Evolutionary conservation across 2,329 filamentous ascomycete genomes (phyloP), one percentile per base, ranked within the genome.

Genomic region (Bipolaris oryzae): DNA sequence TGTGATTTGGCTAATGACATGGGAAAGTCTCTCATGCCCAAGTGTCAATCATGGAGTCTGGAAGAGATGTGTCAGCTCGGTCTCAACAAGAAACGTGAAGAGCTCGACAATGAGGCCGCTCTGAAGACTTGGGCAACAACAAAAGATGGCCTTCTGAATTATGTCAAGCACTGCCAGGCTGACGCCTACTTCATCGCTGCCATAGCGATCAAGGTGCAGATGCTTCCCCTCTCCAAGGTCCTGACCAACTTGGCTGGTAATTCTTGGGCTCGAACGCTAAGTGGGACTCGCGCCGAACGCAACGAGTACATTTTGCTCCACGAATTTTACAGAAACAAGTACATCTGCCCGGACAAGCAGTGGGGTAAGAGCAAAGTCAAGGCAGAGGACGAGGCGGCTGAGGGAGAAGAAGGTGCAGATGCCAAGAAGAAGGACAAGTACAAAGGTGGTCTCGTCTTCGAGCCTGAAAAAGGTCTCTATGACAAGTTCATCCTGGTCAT

Each of bases 241-340:
- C 81, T 99, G 62, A 99, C 95, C 13, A 98, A 98, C 70, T 82
- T 99, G 74, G 95, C 95, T 60, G 95, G 95, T 67, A 99, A 99
- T 77, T 98, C 95, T 1, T 99, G 95, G 95, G 94, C 94, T 52
- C 88, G 95, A 73, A 99, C 95, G 2, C 81, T 99, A 38, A 97
- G 92, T 35, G 95, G 95, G 76, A 99, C 95, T 18, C 89, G 95
- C 73, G 95, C 95, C 7, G 95, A 99, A 80, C 90, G 95, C 34
- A 99, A 99, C 78, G 95, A 99, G 79, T 99, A 96, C 83, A 99
- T 99, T 91, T 73, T 99, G 73, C 85, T 99, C 5, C 95, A 99
- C 68, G 94, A 98, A 71, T 99, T 99, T 73, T 86, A 97, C 74
- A 89, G 90, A 61, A 97, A 95, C 78, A 98, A 97, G 77, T 99